Base-by-base conservation (phyloP, 2,329 filamentous ascomycete species). In the Tympanopsis confertula region DNA sequence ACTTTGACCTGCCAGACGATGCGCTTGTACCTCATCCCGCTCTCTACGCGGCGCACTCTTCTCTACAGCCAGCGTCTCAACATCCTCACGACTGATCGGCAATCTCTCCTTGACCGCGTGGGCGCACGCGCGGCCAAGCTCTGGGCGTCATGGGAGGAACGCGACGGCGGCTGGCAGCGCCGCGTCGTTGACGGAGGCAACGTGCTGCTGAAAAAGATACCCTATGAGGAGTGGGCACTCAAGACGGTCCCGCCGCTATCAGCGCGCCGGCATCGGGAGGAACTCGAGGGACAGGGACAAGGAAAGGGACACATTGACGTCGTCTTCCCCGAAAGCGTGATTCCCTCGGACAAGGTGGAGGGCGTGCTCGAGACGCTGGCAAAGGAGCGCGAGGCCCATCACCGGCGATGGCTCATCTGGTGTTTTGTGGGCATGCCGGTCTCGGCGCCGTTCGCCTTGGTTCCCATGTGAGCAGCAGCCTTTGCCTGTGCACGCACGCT, bases 141-240 rank as follows among this genome's bases (percentile, higher is more conserved):
- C 32, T 96, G 89, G 89, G 72, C 83, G 3, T 65, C 68, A 41
- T 96, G 89, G 88, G 91, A 96, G 60, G 78, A 82, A 56, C 82
- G 81, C 47, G 78, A 88, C 14, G 69, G 68, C 33, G 84, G 85
- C 38, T 96, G 91, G 91, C 86, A 95, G 66, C 86, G 82, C 54
- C 77, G 77, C 48, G 70, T 95, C 15, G 89, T 91, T 38, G 69
- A 73, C 41, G 93, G 89, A 58, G 91, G 91, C 39, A 95, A 98
- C 61, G 67, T 77, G 36, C 77, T 86, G 13, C 74, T 98, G 43
- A 79, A 85, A 49, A 77, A 86, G 44, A 94, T 98, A 50, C 85
- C 91, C 3, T 95, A 85, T 56, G 85, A 96, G 61, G 91, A 98
- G 79, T 98, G 91, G 91, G 87, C 86, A 0, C 69, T 98, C 47